Base-by-base conservation (phyloP, 139 green algal species). In the Haematococcus lacustris region DNA sequence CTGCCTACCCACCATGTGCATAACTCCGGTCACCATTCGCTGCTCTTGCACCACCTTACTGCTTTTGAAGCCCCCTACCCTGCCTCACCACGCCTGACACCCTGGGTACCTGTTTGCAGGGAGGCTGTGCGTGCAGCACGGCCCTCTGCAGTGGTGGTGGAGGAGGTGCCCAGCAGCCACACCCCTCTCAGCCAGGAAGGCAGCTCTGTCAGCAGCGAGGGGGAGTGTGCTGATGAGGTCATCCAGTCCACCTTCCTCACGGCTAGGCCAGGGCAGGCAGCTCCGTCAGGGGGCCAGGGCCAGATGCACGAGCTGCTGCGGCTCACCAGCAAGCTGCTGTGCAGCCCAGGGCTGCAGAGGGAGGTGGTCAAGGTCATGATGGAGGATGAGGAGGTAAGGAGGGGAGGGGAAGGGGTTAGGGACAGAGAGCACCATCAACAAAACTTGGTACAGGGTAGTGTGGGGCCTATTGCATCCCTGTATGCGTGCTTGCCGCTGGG, bases 281-380 rank as follows among this genome's bases (percentile, higher is more conserved):
- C 60, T 17, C 30, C 60, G 60, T n/a, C 4, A 17, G 33, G 32
- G 17, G 60, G 21, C 60, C 3, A 38, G 3, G 60, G 21, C 23
- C 32, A 66, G 33, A 28, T 66, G 60, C 23, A 32, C 33, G 30
- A 28, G 4, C 33, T 66, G 32, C 60, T 66, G 30, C 38, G 39
- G 21, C 4, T 66, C 33, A 39, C 60, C 21, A 38, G 23, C 23
- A 28, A 32, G 21, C 60, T 74, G 66, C 68, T 79, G 60, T 43
- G 68, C 28, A 67, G 74, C 38, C 74, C 74, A 7, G 74, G 74
- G 53, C 34, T 79, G 39, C 74, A 79, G 74, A 51, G 60, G 25
- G 74, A 79, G 68, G 74, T 79, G 43, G 67, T 79, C 50, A 32
- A 34, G 35, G 71, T 59, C 74, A 79, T 79, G 74, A 25, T 79